A percentile compares a stretch with the other conserved stretches of the same genome.
These are phyloP conservation scores for Lactarius akahatsu DNA, from an alignment of 768 basidiomycete genomes.

Conservation along the genomic window DNA sequence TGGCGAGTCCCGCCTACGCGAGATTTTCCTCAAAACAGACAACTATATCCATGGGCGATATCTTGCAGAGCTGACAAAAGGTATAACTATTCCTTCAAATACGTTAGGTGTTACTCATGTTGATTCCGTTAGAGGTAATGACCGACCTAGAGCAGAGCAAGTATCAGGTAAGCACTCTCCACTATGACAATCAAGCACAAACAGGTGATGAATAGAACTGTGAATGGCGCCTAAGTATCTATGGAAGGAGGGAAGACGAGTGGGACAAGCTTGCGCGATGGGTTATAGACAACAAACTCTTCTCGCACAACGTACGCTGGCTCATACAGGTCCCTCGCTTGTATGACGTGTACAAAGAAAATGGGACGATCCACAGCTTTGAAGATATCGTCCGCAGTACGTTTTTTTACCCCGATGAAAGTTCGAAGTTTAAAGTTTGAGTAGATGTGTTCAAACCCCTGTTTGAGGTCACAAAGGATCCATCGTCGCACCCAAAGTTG, in stretches of 20 bases:
- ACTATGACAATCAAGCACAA: neutral
- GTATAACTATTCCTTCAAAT: slow-evolving; percentile 41
- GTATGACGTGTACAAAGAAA: slow-evolving; percentile 93
- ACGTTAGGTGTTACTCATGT: neutral
- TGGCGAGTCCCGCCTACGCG: slow-evolving; percentile 89
- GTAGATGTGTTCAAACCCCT: slow-evolving; percentile 89
- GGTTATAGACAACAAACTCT: slow-evolving; percentile 91
- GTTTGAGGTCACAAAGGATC: slow-evolving; percentile 95
- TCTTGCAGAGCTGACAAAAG: slow-evolving; percentile 90
- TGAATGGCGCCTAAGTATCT: slow-evolving; percentile 97
- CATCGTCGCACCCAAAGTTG: slow-evolving; percentile 84
- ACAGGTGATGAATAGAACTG: slow-evolving; percentile 59
- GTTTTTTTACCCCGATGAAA: slow-evolving; percentile 24
- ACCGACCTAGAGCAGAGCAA: slow-evolving; percentile 98
- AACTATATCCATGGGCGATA: slow-evolving; percentile 92
- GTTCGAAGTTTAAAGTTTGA: neutral
- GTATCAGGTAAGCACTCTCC: slow-evolving; percentile 68
- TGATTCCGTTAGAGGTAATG: slow-evolving; percentile 75
- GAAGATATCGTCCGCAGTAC: slow-evolving; percentile 88
- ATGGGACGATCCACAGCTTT: slow-evolving; percentile 78
- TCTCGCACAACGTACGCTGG: slow-evolving; percentile 97
- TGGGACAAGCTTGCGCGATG: slow-evolving; percentile 99
- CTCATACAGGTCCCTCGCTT: slow-evolving; percentile 92
- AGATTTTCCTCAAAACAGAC: slow-evolving; percentile 98
- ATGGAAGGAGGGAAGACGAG: slow-evolving; percentile 77